Conservation (phyloP, 345 rosid genomes). For the Camelina hispida region DNA sequence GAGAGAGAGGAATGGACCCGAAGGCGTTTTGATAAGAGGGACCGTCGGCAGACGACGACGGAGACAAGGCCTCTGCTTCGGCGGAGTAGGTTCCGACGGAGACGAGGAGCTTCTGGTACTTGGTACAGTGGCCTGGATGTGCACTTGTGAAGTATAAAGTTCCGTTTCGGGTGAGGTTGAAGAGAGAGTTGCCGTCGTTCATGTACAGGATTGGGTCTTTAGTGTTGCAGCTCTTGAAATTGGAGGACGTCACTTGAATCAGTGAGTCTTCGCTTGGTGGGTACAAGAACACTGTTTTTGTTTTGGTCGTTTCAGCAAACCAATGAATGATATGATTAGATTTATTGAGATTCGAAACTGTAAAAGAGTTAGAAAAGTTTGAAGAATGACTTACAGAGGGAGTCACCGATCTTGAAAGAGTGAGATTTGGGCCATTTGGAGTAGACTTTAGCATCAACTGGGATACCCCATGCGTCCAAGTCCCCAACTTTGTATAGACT, state of each 20-base stretch:
- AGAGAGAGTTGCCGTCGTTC: slow-evolving; percentile 94
- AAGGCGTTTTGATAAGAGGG: slow-evolving; percentile 76
- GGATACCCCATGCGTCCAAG: slow-evolving; percentile 88
- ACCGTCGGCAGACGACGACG: slow-evolving; percentile 52
- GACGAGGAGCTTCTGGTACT: slow-evolving; percentile 82
- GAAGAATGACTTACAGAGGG: slow-evolving; percentile 60
- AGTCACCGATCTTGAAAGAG: slow-evolving; percentile 72
- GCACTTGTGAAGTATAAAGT: slow-evolving; percentile 86
- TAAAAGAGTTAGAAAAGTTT: background rate
- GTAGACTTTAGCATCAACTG: slow-evolving; percentile 70
- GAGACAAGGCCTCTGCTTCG: slow-evolving; percentile 56
- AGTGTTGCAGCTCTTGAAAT: slow-evolving; percentile 71
- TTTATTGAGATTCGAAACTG: background rate
- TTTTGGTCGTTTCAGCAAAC: background rate
- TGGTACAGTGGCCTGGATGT: slow-evolving; percentile 70
- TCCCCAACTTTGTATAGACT: slow-evolving; percentile 75
- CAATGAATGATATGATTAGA: background rate
- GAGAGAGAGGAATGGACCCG: slow-evolving; percentile 71
- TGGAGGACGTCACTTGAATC: slow-evolving; percentile 69
- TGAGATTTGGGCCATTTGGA: slow-evolving; percentile 74
- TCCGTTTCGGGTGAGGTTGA: slow-evolving; percentile 75
- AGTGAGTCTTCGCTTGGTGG: slow-evolving; percentile 98
- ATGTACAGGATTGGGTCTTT: slow-evolving; percentile 81
- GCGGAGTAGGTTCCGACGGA: slow-evolving; percentile 65
- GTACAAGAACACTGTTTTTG: slow-evolving; percentile 78